Conservation (phyloP, 2,329 filamentous ascomycete genomes). For the Penicillium sumatraense region DNA sequence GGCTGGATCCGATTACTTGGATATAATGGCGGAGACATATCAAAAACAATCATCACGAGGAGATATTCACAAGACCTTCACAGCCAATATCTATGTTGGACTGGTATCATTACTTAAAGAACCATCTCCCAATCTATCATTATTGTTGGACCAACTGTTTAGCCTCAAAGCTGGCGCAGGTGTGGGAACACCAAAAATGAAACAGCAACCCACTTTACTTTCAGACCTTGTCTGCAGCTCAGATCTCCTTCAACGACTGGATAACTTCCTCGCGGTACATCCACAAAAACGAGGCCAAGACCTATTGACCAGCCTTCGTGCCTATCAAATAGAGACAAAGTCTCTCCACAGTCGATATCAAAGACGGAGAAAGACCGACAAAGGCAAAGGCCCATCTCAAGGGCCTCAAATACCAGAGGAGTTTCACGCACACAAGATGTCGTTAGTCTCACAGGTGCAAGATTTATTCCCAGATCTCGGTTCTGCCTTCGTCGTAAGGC, state of each 20-base stretch:
- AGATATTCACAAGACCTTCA: conserved; percentile 66
- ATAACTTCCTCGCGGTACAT: conserved; percentile 36
- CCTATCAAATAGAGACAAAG: conserved; percentile 45
- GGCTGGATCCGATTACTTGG: conserved; percentile 84
- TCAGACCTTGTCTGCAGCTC: conserved; percentile 81
- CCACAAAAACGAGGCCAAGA: conserved; percentile 49
- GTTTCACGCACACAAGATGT: conserved; percentile 80
- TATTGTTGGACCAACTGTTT: conserved; percentile 83
- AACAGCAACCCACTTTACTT: conserved; percentile 65
- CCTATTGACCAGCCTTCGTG: conserved; percentile 43
- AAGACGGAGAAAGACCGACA: conserved; percentile 41
- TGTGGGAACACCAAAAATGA: conserved; percentile 54
- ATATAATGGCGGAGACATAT: conserved; percentile 63
- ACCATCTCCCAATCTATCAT: conserved; percentile 70
- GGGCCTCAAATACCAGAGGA: conserved; percentile 43
- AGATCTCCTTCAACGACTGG: conserved; percentile 63
- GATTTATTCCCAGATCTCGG: conserved; percentile 90
- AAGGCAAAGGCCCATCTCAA: conserved; percentile 46
- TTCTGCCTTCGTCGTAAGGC: conserved; percentile 76
- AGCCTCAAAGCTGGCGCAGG: conserved; percentile 74
- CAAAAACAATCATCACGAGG: conserved; percentile 60
- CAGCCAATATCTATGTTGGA: conserved; percentile 76
- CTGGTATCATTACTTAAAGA: conserved; percentile 72
- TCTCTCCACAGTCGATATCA: conserved; percentile 48
- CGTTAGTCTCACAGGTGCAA: conserved; percentile 85